Evolutionary conservation across 148 eudicot genomes (phyloP).

Genomic region (Heliamphora exappendiculata): DNA sequence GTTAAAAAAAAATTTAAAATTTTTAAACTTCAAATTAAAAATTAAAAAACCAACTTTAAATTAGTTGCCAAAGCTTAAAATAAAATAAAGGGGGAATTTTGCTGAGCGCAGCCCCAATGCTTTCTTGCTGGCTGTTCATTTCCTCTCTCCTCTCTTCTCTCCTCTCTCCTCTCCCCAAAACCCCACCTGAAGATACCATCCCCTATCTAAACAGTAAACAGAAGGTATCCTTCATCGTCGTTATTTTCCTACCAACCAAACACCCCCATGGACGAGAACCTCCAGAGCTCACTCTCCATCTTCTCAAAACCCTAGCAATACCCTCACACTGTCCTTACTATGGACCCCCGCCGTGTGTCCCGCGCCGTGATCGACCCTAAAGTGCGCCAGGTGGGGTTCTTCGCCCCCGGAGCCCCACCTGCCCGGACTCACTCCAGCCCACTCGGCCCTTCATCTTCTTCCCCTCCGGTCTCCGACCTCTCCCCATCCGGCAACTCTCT

Average conservation of each 20-base stretch:
- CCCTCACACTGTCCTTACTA: constrained; percentile 8
- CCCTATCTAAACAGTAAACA: too few relatives aligned
- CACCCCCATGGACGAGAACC: not conserved
- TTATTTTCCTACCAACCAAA: not conserved
- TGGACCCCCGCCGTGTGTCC: constrained; percentile 74
- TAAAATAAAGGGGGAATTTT: too few relatives aligned
- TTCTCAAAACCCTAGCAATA: constrained; percentile 21
- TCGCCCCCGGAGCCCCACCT: constrained; percentile 49
- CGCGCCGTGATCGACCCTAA: constrained; percentile 85
- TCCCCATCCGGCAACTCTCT: constrained; percentile 53
- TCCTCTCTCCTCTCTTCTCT: too few relatives aligned
- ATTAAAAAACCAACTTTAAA: too few relatives aligned
- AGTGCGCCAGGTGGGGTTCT: constrained; percentile 84
- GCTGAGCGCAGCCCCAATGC: too few relatives aligned
- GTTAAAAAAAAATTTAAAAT: too few relatives aligned
- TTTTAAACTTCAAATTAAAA: too few relatives aligned
- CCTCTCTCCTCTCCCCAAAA: not conserved
- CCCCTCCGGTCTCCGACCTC: constrained; percentile 29
- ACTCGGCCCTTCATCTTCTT: constrained; percentile 20
- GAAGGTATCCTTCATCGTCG: too few relatives aligned
- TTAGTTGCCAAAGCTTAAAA: too few relatives aligned
- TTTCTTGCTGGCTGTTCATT: too few relatives aligned
- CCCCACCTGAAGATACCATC: too few relatives aligned
- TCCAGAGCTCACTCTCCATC: not conserved
- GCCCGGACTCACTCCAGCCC: constrained; percentile 49